phyloP scores from a whole-genome alignment of 2,329 filamentous ascomycete genomes.

The Penicillium sp. region DNA sequence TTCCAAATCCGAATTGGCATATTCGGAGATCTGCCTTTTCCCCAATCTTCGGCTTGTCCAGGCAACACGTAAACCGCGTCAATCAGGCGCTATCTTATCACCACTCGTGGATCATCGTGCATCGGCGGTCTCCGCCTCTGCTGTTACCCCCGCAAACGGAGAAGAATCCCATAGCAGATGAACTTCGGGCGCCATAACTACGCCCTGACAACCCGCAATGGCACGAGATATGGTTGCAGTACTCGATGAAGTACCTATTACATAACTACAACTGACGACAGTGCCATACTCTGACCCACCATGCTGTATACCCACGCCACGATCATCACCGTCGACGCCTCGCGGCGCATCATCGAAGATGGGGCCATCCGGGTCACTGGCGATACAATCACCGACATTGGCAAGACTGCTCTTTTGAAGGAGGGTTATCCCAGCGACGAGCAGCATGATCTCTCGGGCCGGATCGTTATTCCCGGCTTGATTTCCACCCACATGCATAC shows the following conservation, averaged over 20 bases:
- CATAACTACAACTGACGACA: too few relatives aligned
- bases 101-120: not conserved
- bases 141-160: not conserved
- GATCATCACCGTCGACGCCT: conserved; percentile 52
- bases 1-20: too few relatives aligned
- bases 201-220: too few relatives aligned
- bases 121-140: conserved; percentile 6
- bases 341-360: conserved; percentile 47
- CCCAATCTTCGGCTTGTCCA: too few relatives aligned
- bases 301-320: conserved; percentile 52
- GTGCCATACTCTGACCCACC: not conserved
- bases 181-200: too few relatives aligned
- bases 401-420: conserved; percentile 38
- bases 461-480: conserved; percentile 50
- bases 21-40: too few relatives aligned
- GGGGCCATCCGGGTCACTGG: conserved; percentile 47
- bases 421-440: conserved; percentile 32
- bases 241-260: too few relatives aligned
- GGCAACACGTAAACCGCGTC: too few relatives aligned
- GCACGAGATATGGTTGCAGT: too few relatives aligned
- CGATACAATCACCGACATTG: conserved; percentile 45
- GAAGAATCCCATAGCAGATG: too few relatives aligned
- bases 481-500: conserved; percentile 53
- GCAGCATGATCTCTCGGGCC: conserved; percentile 38
- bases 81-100: not conserved